Evolutionary conservation across 2,329 filamentous ascomycete genomes (phyloP), one percentile per base, ranked within the genome.

Genomic region (Colletotrichum cereale): DNA sequence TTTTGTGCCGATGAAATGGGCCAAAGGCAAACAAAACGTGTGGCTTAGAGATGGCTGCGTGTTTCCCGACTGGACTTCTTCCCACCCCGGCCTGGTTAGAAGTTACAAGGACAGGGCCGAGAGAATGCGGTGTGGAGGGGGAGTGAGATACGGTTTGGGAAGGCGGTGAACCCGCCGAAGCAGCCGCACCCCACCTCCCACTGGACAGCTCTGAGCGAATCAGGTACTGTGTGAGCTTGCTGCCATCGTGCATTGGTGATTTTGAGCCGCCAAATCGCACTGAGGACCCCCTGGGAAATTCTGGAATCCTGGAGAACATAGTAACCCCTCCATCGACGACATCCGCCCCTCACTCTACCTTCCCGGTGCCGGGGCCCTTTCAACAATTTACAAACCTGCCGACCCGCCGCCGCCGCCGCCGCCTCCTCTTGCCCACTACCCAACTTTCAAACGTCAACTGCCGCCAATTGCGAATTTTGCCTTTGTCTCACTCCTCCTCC

Each of bases 271-370:
- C 68, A 50, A 60, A 64, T 62, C 55, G 36, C 42, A 50, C 48
- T 31, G 38, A 63, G 40, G 61, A 68, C 69, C 65, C 65, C 68
- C 64, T 72, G 69, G 55, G 69, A 72, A 68, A 58, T 74, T 74
- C 73, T 74, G 73, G 73, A 74, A 74, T 74, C 73, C 67, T 67
- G 73, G 71, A 74, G 73, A 74, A 74, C 56, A 67, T 66, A 66
- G 63, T 24, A 55, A 68, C 72, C 73, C 67, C 72, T 74, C 72
- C 67, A 73, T 48, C 70, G 36, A 71, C 67, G 62, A 61, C 71
- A 16, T 67, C 50, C 69, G 53, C 69, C 68, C 60, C 68, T 63
- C 67, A 66, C 31, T 60, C 56, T 36, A 21, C 6, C 66, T 66
- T 56, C 36, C 61, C 52, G 44, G 44, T 58, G 62, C 58, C 56